These are phyloP conservation scores for Calonectria honghensis DNA, from an alignment of 2,329 filamentous ascomycete genomes.

Conservation along the genomic window DNA sequence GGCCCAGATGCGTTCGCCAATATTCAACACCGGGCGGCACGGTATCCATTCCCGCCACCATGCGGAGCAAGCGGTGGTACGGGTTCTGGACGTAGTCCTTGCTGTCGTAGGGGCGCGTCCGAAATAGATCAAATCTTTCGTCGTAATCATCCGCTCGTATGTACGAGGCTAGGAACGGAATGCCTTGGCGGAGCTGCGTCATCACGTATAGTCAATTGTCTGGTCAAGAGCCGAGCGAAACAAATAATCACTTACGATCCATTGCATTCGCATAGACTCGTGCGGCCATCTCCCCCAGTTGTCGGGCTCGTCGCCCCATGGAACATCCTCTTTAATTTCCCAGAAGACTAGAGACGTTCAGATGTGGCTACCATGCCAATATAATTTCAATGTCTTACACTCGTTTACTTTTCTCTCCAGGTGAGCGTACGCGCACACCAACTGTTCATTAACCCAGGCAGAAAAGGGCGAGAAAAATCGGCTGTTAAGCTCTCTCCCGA, in stretches of 20 bases:
- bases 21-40: neutral
- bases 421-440: neutral
- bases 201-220: neutral
- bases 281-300: neutral
- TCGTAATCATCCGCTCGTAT: neutral
- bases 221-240: too few species aligned
- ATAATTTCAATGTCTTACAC: neutral
- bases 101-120: neutral
- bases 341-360: neutral
- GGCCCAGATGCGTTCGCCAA: neutral
- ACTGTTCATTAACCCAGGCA: conserved; percentile 3
- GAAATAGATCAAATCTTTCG: neutral
- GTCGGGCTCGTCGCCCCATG: neutral
- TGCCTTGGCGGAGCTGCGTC: neutral
- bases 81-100: neutral
- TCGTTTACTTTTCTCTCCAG: neutral
- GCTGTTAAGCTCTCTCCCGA: neutral
- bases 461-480: neutral
- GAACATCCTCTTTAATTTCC: neutral
- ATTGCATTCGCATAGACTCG: conserved; percentile 10
- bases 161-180: neutral
- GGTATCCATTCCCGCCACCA: neutral
- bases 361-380: neutral
- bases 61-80: neutral
- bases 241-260: neutral